Evolutionary conservation across 441 rosid genomes (phyloP).

Genomic region (Flueggea neowawraea): DNA sequence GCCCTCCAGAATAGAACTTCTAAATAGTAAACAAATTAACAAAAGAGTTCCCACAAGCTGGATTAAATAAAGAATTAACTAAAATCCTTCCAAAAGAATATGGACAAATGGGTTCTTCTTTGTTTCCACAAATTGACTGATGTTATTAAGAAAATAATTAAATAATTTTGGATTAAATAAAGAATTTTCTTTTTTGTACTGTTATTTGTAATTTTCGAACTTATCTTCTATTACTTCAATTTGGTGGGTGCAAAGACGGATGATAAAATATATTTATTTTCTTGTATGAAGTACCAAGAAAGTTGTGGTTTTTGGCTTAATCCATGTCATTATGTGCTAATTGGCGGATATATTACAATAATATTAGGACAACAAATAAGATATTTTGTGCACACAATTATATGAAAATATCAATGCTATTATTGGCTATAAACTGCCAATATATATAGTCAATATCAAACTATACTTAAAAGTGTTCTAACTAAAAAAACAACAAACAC

Average conservation of each 20-base stretch:
- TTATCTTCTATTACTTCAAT: constrained; percentile 10
- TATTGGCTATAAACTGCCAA: too few relatives aligned
- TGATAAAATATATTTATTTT: background rate
- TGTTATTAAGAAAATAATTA: background rate
- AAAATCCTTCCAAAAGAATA: background rate
- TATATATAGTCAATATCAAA: too few relatives aligned
- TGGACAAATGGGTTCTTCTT: background rate
- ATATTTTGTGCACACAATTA: background rate
- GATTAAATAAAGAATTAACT: too few relatives aligned
- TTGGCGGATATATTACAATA: constrained; percentile 15
- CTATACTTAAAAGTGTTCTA: too few relatives aligned
- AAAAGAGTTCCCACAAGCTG: too few relatives aligned
- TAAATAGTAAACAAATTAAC: constrained; percentile 13
- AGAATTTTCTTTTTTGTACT: too few relatives aligned
- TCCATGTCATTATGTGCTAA: constrained; percentile 13
- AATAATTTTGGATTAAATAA: too few relatives aligned
- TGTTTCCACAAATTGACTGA: background rate
- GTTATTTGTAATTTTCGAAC: background rate
- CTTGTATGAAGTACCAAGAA: background rate
- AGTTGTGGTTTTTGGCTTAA: constrained; percentile 16
- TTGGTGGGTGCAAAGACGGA: background rate
- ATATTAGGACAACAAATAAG: constrained; percentile 11
- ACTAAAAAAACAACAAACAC: too few relatives aligned
- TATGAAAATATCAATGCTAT: too few relatives aligned
- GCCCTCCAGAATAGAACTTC: constrained; percentile 10